Conservation (phyloP, 2,329 filamentous ascomycete species). For the Fusarium nanum region DNA sequence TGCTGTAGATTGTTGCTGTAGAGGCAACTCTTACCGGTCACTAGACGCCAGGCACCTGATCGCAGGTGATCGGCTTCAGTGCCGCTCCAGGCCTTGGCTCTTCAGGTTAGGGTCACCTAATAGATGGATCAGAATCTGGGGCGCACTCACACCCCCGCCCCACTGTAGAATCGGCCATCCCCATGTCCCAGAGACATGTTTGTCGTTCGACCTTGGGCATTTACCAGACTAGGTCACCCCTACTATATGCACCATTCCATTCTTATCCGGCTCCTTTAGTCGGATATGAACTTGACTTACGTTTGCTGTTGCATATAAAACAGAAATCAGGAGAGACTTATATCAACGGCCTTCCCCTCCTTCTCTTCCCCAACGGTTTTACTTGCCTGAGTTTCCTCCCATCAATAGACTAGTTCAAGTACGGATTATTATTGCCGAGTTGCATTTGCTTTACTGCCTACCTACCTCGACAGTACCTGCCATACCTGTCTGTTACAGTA, state of each 20-base stretch:
- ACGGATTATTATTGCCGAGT: slow-evolving; percentile 37
- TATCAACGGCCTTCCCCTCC: slow-evolving; percentile 27
- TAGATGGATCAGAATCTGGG: slow-evolving; percentile 1
- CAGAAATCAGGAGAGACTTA: slow-evolving; percentile 25
- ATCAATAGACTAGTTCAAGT: slow-evolving; percentile 35
- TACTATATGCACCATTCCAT: neutral
- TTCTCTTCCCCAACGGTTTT: slow-evolving; percentile 31
- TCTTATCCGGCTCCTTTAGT: slow-evolving; percentile 8
- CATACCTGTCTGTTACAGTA: neutral
- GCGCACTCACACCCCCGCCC: slow-evolving; percentile 39
- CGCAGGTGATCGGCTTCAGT: slow-evolving; percentile 35
- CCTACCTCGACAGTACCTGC: neutral
- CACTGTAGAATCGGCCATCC: slow-evolving; percentile 23
- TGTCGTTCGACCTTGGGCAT: slow-evolving; percentile 38
- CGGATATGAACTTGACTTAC: slow-evolving; percentile 5
- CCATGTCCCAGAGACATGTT: slow-evolving; percentile 6
- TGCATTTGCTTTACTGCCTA: slow-evolving; percentile 3
- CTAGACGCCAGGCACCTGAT: slow-evolving; percentile 19
- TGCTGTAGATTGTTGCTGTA: neutral
- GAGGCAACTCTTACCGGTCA: slow-evolving; percentile 17
- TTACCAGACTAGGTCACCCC: slow-evolving; percentile 23
- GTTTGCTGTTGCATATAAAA: slow-evolving; percentile 3
- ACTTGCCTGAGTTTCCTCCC: slow-evolving; percentile 5
- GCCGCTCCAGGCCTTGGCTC: neutral
- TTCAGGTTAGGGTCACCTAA: neutral